These are phyloP conservation scores for Mrakiaceae sp. DNA, from an alignment of 1,284 basidiomycete genomes.

Conservation along the genomic window DNA sequence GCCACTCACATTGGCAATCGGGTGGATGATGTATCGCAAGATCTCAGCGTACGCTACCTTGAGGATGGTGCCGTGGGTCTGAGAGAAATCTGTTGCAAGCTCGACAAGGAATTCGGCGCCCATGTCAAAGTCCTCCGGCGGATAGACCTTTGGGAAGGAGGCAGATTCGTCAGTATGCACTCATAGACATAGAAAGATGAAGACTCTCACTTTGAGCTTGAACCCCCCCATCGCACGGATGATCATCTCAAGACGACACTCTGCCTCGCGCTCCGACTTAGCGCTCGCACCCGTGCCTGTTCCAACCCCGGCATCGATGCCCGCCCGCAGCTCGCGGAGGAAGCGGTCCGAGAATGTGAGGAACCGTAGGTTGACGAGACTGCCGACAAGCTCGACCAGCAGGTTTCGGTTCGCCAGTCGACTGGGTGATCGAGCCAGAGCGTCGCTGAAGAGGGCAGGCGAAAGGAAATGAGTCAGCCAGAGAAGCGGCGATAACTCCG, in stretches of 20 bases:
- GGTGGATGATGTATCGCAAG: slow-evolving; percentile 66
- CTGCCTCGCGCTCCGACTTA: slow-evolving; percentile 45
- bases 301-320: slow-evolving; percentile 23
- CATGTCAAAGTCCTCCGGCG: slow-evolving; percentile 85
- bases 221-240: slow-evolving; percentile 67
- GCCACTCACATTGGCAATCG: slow-evolving; percentile 63
- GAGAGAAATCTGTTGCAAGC: slow-evolving; percentile 68
- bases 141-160: slow-evolving; percentile 62
- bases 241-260: slow-evolving; percentile 68
- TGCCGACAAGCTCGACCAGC: slow-evolving; percentile 68
- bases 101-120: slow-evolving; percentile 82
- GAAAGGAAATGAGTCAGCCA: slow-evolving; percentile 15
- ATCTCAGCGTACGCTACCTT: slow-evolving; percentile 82
- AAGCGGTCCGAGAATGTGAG: slow-evolving; percentile 63
- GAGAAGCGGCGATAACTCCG: too few relatives aligned
- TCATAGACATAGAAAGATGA: not conserved
- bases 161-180: slow-evolving; percentile 8
- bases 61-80: slow-evolving; percentile 70
- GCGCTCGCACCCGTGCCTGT: not conserved
- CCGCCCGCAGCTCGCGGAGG: slow-evolving; percentile 52
- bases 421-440: slow-evolving; percentile 54
- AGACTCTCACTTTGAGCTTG: slow-evolving; percentile 54
- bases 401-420: slow-evolving; percentile 67
- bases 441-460: slow-evolving; percentile 31
- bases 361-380: slow-evolving; percentile 64